Base-by-base conservation (phyloP, 2,329 filamentous ascomycete genomes). In the Fusarium subglutinans region DNA sequence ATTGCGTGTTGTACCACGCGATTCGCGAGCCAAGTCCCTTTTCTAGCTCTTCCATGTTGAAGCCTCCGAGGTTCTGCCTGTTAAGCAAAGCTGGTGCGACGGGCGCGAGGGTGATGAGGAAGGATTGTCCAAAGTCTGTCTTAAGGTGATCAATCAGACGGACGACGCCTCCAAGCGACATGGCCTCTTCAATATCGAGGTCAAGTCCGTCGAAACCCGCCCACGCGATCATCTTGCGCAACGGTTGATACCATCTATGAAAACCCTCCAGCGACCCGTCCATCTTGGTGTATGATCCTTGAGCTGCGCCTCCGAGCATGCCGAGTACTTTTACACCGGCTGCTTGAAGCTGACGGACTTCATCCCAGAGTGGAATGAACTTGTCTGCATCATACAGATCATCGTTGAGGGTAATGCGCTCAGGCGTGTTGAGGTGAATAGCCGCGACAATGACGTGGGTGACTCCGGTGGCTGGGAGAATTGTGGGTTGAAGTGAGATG, bases 391-490 rank as follows among this genome's bases (percentile, higher is more conserved):
- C 82, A 2, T 93, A 93, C 0, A 87, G 86, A 79, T 94, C 89
- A 83, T 97, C 91, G 80, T 98, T 98, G 62, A 97, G 87, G 1
- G 90, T 93, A 75, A 95, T 88, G 15, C 86, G 87, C 3, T 92
- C 89, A 17, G 82, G 82, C 12, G 88, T 86, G 80, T 95, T 94
- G 70, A 97, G 84, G 80, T 97, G 94, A 58, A 97, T 90, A 1
- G 94, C 94, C 3, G 93, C 93, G 48, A 98, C 83, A 70, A 97
- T 94, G 58, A 97, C 86, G 83, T 97, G 94, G 0, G 94, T 96
- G 24, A 87, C 81, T 26, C 84, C 82, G 30, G 87, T 83, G 26
- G 79, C 78, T 3, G 83, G 75, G 41, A 84, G 79, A 24, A 81
- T 82, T 58, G 88, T 77, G 30, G 87, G 87, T 4, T 88, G 83